Percentiles rank a stretch among this genome's conserved stretches.
Evolutionary conservation across 2,329 filamentous ascomycete genomes (phyloP).

Genomic region (Colletotrichum orchidophilum): DNA sequence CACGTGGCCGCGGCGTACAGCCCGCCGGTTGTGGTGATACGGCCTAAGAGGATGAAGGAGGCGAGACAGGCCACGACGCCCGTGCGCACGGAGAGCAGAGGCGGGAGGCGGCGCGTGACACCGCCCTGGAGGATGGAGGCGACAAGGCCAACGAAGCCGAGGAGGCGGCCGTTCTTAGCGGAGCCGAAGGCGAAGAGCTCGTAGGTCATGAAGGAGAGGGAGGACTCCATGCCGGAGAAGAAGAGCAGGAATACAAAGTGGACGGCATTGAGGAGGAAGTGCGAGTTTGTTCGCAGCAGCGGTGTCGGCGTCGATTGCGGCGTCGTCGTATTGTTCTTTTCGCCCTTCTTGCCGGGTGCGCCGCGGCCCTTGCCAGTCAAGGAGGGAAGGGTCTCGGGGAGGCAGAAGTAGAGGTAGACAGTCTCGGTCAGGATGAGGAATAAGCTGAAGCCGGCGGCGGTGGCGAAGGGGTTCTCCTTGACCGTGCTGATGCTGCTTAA

Average conservation of each 20-base stretch:
- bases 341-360: constrained; percentile 7
- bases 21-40: constrained; percentile 71
- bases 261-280: constrained; percentile 81
- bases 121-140: constrained; percentile 93
- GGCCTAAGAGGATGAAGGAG: constrained; percentile 83
- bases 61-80: constrained; percentile 81
- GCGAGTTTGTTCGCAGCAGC: constrained; percentile 78
- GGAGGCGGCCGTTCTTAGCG: constrained; percentile 81
- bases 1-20: constrained; percentile 86
- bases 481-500: constrained; percentile 81
- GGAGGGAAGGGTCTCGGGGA: constrained; percentile 87
- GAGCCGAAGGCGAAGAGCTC: constrained; percentile 88
- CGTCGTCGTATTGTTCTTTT: constrained; percentile 36
- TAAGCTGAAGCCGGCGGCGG: constrained; percentile 88
- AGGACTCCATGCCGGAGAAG: constrained; percentile 98
- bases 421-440: constrained; percentile 88
- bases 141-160: constrained; percentile 91
- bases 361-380: constrained; percentile 49
- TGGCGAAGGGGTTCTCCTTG: constrained; percentile 90
- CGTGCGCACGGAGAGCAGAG: constrained; percentile 80
- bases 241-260: constrained; percentile 95
- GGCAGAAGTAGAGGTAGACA: constrained; percentile 80
- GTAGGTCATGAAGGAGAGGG: constrained; percentile 95
- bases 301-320: constrained; percentile 35
- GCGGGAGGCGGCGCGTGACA: constrained; percentile 86